A percentile compares a stretch with the other conserved stretches of the same genome.
Evolutionary conservation across 225 moss, liverwort and hornwort genomes (phyloP).

Genomic region (Climacium dendroides): DNA sequence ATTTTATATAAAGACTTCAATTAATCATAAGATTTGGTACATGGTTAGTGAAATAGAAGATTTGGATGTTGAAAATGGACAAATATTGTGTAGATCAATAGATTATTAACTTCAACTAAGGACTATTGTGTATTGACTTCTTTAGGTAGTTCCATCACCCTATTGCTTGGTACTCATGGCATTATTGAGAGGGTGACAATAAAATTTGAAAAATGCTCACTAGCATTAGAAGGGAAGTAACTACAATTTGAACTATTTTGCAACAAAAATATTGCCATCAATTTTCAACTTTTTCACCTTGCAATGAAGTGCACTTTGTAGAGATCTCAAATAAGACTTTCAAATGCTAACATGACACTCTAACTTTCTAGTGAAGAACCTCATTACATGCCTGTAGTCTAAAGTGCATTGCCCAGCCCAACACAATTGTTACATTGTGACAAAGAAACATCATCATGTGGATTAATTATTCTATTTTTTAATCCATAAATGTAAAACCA

Average conservation of each 20-base stretch:
- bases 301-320: neutral
- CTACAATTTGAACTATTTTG: neutral
- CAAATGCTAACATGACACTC: neutral
- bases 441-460: fast-evolving
- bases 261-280: neutral
- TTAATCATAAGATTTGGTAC: neutral
- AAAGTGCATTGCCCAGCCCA: neutral
- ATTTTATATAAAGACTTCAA: neutral
- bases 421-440: too few relatives aligned
- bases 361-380: neutral
- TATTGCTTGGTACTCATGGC: fast-evolving
- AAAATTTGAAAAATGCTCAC: neutral
- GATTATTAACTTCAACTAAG: neutral
- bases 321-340: neutral
- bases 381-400: too few relatives aligned
- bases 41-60: neutral
- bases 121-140: too few relatives aligned
- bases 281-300: neutral
- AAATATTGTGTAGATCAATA: neutral
- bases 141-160: fast-evolving
- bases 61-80: neutral
- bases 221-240: neutral
- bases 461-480: neutral
- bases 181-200: too few relatives aligned
- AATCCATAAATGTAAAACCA: neutral